Evolutionary conservation across 2,329 filamentous ascomycete species (phyloP), one percentile per base, ranked within the genome.

Genomic region (Microsporum ferrugineum): DNA sequence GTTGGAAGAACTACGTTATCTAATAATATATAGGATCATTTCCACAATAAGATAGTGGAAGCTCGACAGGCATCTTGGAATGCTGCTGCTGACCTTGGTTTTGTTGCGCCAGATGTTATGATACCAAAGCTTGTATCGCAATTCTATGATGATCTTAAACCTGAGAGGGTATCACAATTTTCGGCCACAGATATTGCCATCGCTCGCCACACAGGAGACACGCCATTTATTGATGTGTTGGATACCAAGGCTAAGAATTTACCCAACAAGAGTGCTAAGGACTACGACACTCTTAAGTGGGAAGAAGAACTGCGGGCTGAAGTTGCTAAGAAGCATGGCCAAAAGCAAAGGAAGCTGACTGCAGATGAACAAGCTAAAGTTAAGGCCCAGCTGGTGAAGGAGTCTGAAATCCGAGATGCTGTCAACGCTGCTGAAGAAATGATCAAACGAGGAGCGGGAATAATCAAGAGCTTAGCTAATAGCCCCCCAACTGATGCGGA

Each of bases 271-370:
- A 96, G 90, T 68, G 87, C 84, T 57, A 96, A 95, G 72, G 94
- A 97, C 71, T 96, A 96, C 68, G 90, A 99, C 68, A 95, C 90
- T 1, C 75, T 96, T 45, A 96, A 96, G 74, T 99, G 95, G 94
- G 94, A 99, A 74, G 88, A 92, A 71, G 94, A 99, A 65, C 80
- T 99, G 5, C 82, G 91, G 61, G 82, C 84, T 43, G 90, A 96
- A 68, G 76, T 99, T 45, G 91, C 91, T n/a, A 82, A 89, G 71
- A 99, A 97, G 78, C 96, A 92, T 73, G 92, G 92, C 0, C 73
- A 76, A 53, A 84, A 88, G 63, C 85, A 90, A 68, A 92, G 91
- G 77, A 99, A 96, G 75, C 83, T 97, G 7, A 94, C 89, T 0
- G 76, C 89, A 0, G 94, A 97, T 39, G 92, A 99, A 69, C 87